Evolutionary conservation across 2,329 filamentous ascomycete genomes (phyloP).

Genomic region (Aspergillus melleus): DNA sequence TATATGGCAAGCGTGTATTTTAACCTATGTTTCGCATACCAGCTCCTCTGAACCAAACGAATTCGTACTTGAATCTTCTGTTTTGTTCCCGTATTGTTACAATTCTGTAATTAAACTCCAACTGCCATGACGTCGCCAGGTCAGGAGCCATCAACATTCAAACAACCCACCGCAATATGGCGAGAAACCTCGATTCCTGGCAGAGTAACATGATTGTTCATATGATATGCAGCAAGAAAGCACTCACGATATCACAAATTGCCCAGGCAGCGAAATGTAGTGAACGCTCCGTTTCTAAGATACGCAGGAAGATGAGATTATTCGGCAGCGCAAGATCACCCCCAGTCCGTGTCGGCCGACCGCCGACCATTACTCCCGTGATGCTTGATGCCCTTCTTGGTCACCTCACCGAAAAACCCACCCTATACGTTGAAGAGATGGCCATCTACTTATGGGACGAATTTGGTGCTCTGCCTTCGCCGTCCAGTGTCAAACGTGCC

Average conservation of each 20-base stretch:
- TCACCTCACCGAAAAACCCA: too few relatives aligned
- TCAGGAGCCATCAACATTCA: too few relatives aligned
- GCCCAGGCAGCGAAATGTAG: conserved; percentile 1
- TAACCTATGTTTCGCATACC: conserved; percentile 1
- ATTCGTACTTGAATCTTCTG: neutral
- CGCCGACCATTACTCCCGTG: too few relatives aligned
- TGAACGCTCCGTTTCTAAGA: neutral
- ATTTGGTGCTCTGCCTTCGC: too few relatives aligned
- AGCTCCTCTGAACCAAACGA: neutral
- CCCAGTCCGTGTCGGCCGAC: neutral
- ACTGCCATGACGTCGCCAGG: too few relatives aligned
- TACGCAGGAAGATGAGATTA: conserved; percentile 1
- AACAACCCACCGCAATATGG: conserved; percentile 1
- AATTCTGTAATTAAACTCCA: conserved; percentile 2
- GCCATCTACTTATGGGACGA: too few relatives aligned
- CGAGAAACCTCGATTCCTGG: neutral
- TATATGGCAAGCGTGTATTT: neutral
- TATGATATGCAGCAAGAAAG: conserved; percentile 1
- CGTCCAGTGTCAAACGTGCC: too few relatives aligned
- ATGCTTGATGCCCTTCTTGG: too few relatives aligned
- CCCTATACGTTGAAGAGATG: too few relatives aligned
- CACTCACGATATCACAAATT: conserved; percentile 1
- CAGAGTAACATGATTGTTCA: neutral
- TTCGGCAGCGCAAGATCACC: conserved; percentile 1
- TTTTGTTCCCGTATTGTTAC: conserved; percentile 1